Base-by-base conservation (phyloP, 176 grass and related monocot species). In the Alopecurus myosuroides region DNA sequence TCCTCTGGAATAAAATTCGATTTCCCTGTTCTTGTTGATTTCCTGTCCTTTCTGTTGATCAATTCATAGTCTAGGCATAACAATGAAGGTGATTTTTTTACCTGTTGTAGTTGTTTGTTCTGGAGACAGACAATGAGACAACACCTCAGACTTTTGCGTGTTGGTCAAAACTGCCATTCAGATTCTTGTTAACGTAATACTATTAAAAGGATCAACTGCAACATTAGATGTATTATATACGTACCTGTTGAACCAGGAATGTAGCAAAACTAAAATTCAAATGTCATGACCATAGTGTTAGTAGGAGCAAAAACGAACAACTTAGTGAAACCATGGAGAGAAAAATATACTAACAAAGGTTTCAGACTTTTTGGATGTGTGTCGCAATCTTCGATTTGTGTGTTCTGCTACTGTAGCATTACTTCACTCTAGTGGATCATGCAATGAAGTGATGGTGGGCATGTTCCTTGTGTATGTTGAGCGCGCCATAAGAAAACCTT, bases 401-500 rank as follows among this genome's bases (percentile, higher is more conserved):
- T 75, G 23, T 33, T 22, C 74, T 37, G n/a, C 23, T 30, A 7
- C 31, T 55, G 4, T 6, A 15, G 19, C 14, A 0, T 57, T 58
- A 77, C 50, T 23, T 58, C 76, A 34, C 62, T 65, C 3, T 10
- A 42, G n/a, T 64, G 55, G 25, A 45, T 30, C 74, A 14, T 63
- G 56, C n/a, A 63, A 19, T 30, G 19, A 76, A 50, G 22, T 40
- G 51, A 64, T 36, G 62, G 35, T 29, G 14, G 23, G 26, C 9
- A 66, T 86, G 19, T 70, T 74, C 68, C 6, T 65, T 14, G 45
- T 83, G 45, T 58, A 97, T 92, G 92, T 97, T 29, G 92, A 92
- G 65, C 83, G 90, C 44, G 94, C 92, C 66, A 94, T 87, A 89
- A 83, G 35, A 57, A 92, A 92, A 55, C 90, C 95, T 75, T 81